phyloP scores from a whole-genome alignment of 2,329 filamentous ascomycete genomes.

The Aureobasidium uvarum region DNA sequence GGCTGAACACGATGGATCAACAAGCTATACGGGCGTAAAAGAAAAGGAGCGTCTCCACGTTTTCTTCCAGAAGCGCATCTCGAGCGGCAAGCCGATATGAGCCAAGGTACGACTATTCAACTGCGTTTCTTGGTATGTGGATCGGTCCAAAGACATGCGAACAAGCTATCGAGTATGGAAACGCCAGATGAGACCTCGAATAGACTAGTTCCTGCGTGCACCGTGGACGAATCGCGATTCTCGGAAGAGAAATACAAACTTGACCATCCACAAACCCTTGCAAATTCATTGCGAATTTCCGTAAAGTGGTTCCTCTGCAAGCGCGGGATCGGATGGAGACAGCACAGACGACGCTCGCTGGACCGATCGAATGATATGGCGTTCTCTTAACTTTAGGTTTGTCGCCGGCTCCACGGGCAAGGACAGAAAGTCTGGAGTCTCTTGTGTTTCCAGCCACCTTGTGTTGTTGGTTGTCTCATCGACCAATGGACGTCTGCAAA shows the following conservation, averaged over 20 bases:
- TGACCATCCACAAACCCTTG: not conserved
- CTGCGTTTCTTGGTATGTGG: not conserved
- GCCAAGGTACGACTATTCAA: not conserved
- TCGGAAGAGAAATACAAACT: no score
- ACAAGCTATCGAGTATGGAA: not conserved
- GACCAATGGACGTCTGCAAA: not conserved
- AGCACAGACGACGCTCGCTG: not conserved
- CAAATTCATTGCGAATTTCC: not conserved
- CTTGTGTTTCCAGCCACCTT: not conserved
- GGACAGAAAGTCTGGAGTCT: not conserved
- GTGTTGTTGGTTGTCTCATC: not conserved
- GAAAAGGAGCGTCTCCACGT: not conserved
- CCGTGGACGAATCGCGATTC: no score
- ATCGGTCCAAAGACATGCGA: not conserved
- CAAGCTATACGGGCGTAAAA: slow-evolving; percentile 2
- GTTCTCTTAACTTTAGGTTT: not conserved
- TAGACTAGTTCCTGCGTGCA: not conserved
- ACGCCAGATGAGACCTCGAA: not conserved
- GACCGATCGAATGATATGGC: not conserved
- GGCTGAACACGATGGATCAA: slow-evolving; percentile 9
- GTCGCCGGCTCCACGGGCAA: not conserved
- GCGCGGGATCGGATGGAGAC: not conserved
- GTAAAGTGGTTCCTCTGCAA: not conserved
- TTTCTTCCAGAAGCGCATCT: slow-evolving; percentile 3
- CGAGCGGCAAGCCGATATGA: not conserved